Percentiles rank a stretch among this genome's conserved stretches.
Conservation (phyloP, 1,284 basidiomycete species). For the Ceratobasidium theobromae region DNA sequence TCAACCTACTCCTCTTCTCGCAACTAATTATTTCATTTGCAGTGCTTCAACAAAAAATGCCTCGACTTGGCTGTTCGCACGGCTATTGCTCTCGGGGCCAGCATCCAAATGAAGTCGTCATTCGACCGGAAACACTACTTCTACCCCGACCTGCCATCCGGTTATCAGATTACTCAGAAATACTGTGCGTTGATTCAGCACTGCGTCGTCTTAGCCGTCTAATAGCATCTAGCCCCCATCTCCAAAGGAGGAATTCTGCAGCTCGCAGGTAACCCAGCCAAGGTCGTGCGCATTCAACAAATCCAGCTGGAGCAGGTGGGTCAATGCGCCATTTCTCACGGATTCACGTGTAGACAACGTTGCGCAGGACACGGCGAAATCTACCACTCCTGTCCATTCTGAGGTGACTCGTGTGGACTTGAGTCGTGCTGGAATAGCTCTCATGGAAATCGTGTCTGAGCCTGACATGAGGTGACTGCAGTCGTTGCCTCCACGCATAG, state of each 20-base stretch:
- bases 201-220: not conserved
- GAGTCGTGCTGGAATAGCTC: constrained; percentile 84
- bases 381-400: constrained; percentile 62
- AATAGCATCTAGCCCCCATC: constrained; percentile 61
- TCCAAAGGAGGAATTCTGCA: constrained; percentile 68
- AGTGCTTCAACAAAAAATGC: constrained; percentile 79
- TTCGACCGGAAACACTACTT: constrained; percentile 99
- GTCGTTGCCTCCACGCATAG: not conserved
- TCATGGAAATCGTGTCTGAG: constrained; percentile 96
- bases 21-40: not conserved
- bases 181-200: constrained; percentile 80
- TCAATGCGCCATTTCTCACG: not conserved
- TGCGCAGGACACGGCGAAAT: constrained; percentile 90
- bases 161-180: constrained; percentile 97
- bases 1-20: constrained; percentile 23
- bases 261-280: constrained; percentile 49
- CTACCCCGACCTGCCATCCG: constrained; percentile 90
- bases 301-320: constrained; percentile 93
- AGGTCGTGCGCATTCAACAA: constrained; percentile 80
- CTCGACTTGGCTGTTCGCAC: constrained; percentile 81
- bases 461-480: constrained; percentile 78
- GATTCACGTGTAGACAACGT: not conserved
- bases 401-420: constrained; percentile 75
- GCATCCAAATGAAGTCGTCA: constrained; percentile 71
- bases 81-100: constrained; percentile 76